Percentiles rank a stretch among this genome's conserved stretches.
Conservation (phyloP, 2,329 filamentous ascomycete genomes). For the Cladophialophora exuberans region DNA sequence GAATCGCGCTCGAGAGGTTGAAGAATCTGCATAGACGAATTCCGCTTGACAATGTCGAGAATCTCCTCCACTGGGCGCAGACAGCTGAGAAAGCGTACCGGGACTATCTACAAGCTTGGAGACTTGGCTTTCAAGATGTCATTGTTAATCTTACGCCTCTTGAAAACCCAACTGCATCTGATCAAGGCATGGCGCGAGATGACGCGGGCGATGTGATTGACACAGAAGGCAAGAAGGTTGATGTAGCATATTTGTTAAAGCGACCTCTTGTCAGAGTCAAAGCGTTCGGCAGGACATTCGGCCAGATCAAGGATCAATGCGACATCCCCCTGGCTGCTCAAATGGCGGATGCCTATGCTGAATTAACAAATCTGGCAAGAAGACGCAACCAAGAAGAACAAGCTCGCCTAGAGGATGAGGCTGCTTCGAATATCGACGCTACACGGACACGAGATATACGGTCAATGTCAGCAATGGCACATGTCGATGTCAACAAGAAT, state of each 20-base stretch:
- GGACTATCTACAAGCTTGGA: conserved; percentile 85
- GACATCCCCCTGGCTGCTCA: conserved; percentile 57
- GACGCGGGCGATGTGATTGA: conserved; percentile 66
- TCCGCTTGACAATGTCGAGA: conserved; percentile 71
- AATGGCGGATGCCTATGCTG: conserved; percentile 67
- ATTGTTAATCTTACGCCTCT: conserved; percentile 87
- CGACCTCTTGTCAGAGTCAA: conserved; percentile 85
- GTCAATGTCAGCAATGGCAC: conserved; percentile 71
- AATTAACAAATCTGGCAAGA: conserved; percentile 75
- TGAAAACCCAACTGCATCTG: conserved; percentile 57
- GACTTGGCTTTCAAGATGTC: conserved; percentile 90
- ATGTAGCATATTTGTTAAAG: conserved; percentile 91
- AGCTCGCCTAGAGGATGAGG: conserved; percentile 79
- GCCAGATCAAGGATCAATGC: conserved; percentile 54
- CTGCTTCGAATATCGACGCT: conserved; percentile 80
- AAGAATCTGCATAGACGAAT: conserved; percentile 79
- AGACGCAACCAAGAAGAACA: conserved; percentile 73
- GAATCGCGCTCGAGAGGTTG: conserved; percentile 81
- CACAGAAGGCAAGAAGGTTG: conserved; percentile 82
- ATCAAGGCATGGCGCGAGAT: conserved; percentile 61
- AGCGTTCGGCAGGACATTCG: conserved; percentile 81
- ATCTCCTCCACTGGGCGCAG: conserved; percentile 79
- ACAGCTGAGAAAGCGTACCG: conserved; percentile 77
- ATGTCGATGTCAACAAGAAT: conserved; percentile 71
- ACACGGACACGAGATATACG: conserved; percentile 77